Percentiles rank a stretch among this genome's conserved stretches.
Conservation (phyloP, 129 eudicot genomes). For the Artemisia annua region DNA sequence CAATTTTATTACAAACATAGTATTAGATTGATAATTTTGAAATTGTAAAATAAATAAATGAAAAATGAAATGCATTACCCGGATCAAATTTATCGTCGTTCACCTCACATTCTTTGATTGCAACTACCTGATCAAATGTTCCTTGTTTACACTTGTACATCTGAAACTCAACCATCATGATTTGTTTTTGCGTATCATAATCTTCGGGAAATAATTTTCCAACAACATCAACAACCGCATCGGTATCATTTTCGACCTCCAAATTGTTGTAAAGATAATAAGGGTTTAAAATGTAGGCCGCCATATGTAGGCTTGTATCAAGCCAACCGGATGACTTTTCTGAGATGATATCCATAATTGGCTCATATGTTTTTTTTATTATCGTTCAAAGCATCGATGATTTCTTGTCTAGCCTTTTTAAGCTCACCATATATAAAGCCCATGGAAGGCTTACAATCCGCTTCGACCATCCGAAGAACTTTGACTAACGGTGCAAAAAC, state of each 20-base stretch:
- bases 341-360: too few species aligned
- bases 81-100: slow-evolving; percentile 2
- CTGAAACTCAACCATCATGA: not conserved
- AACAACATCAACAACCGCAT: slow-evolving; percentile 2
- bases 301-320: too few species aligned
- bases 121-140: not conserved
- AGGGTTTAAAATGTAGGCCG: too few species aligned
- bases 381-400: too few species aligned
- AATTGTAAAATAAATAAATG: too few species aligned
- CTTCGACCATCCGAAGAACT: too few species aligned
- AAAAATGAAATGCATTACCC: not conserved
- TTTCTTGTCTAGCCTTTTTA: not conserved
- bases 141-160: not conserved
- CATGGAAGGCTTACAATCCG: too few species aligned
- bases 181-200: not conserved
- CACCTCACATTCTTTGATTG: slow-evolving; percentile 16
- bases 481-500: too few species aligned
- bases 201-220: not conserved
- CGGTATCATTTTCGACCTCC: not conserved
- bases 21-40: too few species aligned
- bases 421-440: not conserved
- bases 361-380: too few species aligned
- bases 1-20: too few species aligned
- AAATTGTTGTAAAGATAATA: not conserved
- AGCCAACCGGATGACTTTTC: too few species aligned